These are phyloP conservation scores for Podaxis sp. DNA, from an alignment of 768 basidiomycete species.

Conservation along the genomic window DNA sequence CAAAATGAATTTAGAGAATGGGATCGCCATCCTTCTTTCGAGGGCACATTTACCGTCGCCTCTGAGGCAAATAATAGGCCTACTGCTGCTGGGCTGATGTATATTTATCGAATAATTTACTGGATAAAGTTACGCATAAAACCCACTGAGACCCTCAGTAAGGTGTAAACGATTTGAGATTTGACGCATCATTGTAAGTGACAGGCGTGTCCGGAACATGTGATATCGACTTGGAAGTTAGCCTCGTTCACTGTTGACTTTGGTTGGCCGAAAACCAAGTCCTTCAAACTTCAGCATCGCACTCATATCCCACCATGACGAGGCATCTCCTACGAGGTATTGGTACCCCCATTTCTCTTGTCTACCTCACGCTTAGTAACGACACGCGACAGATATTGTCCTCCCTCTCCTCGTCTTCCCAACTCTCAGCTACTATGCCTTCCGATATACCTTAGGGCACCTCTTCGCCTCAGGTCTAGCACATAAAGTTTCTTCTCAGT, in stretches of 20 bases:
- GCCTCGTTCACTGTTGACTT: background rate
- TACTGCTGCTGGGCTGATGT: background rate
- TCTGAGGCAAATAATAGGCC: background rate
- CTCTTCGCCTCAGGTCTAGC: constrained; percentile 29
- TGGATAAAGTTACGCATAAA: background rate
- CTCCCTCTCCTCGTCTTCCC: constrained; percentile 41
- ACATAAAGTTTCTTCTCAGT: constrained; percentile 30
- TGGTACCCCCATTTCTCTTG: background rate
- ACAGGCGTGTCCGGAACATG: background rate
- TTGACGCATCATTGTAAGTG: background rate
- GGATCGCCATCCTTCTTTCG: background rate
- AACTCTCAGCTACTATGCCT: constrained; percentile 32
- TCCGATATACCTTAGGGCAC: constrained; percentile 36
- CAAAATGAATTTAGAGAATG: background rate
- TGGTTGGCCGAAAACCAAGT: background rate
- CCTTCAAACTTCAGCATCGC: too few species aligned
- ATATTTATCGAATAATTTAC: background rate
- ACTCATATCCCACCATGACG: constrained; percentile 6
- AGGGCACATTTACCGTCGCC: background rate
- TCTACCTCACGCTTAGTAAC: background rate
- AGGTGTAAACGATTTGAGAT: background rate
- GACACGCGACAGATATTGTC: constrained; percentile 18
- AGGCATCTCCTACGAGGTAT: constrained; percentile 15
- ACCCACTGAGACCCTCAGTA: background rate
- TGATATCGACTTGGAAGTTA: background rate